A percentile compares a stretch with the other conserved stretches of the same genome.
phyloP scores from a whole-genome alignment of 177 flowering plant genomes.

The Telopea speciosissima region DNA sequence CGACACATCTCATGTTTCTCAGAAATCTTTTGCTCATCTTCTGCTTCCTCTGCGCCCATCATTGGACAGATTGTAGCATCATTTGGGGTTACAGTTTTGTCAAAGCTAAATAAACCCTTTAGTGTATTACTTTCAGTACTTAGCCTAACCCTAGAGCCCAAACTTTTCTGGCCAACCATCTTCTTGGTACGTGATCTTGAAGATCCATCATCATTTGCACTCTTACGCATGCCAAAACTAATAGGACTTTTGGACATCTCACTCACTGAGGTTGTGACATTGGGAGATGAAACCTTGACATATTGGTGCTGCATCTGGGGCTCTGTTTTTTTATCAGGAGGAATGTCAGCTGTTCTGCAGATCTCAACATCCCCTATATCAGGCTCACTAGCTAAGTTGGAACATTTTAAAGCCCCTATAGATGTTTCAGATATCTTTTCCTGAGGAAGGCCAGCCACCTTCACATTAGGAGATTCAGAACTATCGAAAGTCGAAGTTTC shows the following conservation, averaged over 20 bases:
- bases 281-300: slow-evolving; percentile 18
- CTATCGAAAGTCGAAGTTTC: slow-evolving; percentile 8
- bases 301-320: slow-evolving; percentile 18
- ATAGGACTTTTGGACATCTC: slow-evolving; percentile 9
- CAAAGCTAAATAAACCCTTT: slow-evolving; percentile 32
- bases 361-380: slow-evolving; percentile 7
- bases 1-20: slow-evolving; percentile 13
- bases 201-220: slow-evolving; percentile 11
- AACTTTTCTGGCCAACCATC: slow-evolving; percentile 33
- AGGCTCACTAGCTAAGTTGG: slow-evolving; percentile 7
- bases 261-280: slow-evolving; percentile 5
- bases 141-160: slow-evolving; percentile 37
- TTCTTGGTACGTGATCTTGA: slow-evolving; percentile 30
- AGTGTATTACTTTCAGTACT: slow-evolving; percentile 16
- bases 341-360: slow-evolving; percentile 7
- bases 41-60: slow-evolving; percentile 18
- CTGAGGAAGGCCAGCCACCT: slow-evolving; percentile 9
- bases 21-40: slow-evolving; percentile 5
- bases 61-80: slow-evolving; percentile 10
- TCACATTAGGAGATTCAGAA: slow-evolving; percentile 14
- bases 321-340: slow-evolving; percentile 12
- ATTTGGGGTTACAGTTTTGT: slow-evolving; percentile 14
- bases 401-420: slow-evolving; percentile 1
- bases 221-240: slow-evolving; percentile 10
- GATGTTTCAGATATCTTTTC: slow-evolving; percentile 12